Base-by-base conservation (phyloP, 139 green algal species). In the Astrephomene gubernaculifera region DNA sequence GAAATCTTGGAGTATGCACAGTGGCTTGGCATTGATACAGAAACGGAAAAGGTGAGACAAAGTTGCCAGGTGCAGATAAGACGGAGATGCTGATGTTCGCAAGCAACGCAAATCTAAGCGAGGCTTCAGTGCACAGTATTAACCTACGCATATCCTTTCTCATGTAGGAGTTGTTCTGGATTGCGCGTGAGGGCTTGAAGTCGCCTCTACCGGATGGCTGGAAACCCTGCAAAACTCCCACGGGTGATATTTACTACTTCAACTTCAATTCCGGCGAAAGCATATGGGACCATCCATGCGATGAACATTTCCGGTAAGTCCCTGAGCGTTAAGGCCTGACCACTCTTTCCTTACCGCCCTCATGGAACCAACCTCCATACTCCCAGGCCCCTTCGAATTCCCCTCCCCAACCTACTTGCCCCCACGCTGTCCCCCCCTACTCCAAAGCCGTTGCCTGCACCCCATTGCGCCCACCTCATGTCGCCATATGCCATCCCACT, bases 171-270 rank as follows among this genome's bases (percentile, higher is more conserved):
- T 90, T 96, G 8, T 87, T 97, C 53, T 97, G 94, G 94, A 95
- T 97, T 67, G 94, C 94, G 8, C 80, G 90, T 4, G 91, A 96
- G 71, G 94, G 94, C 6, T 76, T 97, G 17, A 95, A 95, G 61
- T 93, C 93, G 1, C 93, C 94, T 9, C 90, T 97, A 19, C 94
- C 94, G n/a, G 85, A 91, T 21, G 53, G 92, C 36, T 97, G 94
- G 94, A 97, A 97, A 78, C 94, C 94, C 24, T 97, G 92, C 87
- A 90, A 93, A 88, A 93, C 93, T 7, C 92, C 94, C 21, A 79
- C 86, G 4, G 90, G 92, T 0, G 94, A 97, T 31, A 95, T 97
- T 10, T 97, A 97, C 75, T 97, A 97, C 82, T 97, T 97, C 88
- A 96, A 96, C 84, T 97, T 97, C 83, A 89, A 73, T 29, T 92